Percentiles rank a stretch among this genome's conserved stretches.
Evolutionary conservation across 1,139 yeast species (phyloP).

Genomic region (Geotrichum siamense): DNA sequence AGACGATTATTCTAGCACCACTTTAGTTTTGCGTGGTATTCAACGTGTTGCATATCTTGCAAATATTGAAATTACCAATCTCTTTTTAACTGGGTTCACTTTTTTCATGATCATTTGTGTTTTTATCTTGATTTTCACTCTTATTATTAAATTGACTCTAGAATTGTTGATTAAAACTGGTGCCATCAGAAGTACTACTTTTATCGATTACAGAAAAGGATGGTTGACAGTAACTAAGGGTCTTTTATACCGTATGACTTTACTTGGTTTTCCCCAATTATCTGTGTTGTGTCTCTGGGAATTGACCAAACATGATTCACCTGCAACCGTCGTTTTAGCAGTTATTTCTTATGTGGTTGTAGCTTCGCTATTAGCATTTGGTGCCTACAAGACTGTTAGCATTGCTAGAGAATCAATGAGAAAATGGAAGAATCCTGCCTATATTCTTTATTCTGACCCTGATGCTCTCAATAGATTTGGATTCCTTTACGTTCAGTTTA

Average conservation of each 20-base stretch:
- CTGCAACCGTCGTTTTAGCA: conserved; percentile 75
- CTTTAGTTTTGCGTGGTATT: conserved; percentile 79
- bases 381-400: conserved; percentile 60
- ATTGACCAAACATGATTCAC: conserved; percentile 71
- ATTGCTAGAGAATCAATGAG: conserved; percentile 66
- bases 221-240: conserved; percentile 84
- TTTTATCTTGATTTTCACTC: conserved; percentile 55
- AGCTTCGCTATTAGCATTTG: conserved; percentile 57
- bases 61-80: conserved; percentile 72
- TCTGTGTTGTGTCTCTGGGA: conserved; percentile 84
- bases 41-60: conserved; percentile 85
- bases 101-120: conserved; percentile 76
- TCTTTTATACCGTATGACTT: conserved; percentile 69
- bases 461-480: conserved; percentile 81
- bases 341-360: conserved; percentile 55
- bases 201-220: conserved; percentile 69
- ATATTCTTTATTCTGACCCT: conserved; percentile 78
- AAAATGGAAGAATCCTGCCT: conserved; percentile 86
- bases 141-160: conserved; percentile 64
- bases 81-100: conserved; percentile 83
- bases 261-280: conserved; percentile 80
- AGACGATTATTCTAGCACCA: conserved; percentile 48
- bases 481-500: conserved; percentile 79
- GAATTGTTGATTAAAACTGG: conserved; percentile 62
- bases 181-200: conserved; percentile 51